These are phyloP conservation scores for Dactylellina parvicollis DNA, from an alignment of 2,329 filamentous ascomycete species.

Conservation along the genomic window DNA sequence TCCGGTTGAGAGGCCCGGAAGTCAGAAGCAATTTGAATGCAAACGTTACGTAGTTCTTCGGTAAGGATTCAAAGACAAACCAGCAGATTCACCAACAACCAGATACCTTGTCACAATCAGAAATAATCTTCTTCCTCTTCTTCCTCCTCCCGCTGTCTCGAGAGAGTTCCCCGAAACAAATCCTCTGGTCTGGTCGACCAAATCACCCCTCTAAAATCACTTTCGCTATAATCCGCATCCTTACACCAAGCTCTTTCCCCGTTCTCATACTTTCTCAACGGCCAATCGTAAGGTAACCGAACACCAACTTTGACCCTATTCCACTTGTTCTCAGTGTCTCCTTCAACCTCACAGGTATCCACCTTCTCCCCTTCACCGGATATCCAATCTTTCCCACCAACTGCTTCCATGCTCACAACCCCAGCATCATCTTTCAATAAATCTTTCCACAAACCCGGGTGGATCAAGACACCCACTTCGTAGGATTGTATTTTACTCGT, in stretches of 20 bases:
- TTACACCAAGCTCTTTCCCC: constrained; percentile 75
- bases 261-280: constrained; percentile 72
- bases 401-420: constrained; percentile 25
- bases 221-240: constrained; percentile 46
- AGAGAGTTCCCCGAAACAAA: constrained; percentile 4
- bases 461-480: constrained; percentile 84
- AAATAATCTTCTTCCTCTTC: background rate
- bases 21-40: background rate
- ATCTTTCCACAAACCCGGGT: constrained; percentile 70
- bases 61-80: background rate
- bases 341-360: constrained; percentile 61
- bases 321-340: constrained; percentile 56
- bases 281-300: constrained; percentile 83
- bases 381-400: constrained; percentile 48
- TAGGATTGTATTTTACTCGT: constrained; percentile 75
- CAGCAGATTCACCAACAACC: too few relatives aligned
- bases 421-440: constrained; percentile 63
- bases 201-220: constrained; percentile 54
- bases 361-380: constrained; percentile 69
- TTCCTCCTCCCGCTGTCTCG: background rate
- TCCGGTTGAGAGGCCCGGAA: too few relatives aligned
- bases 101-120: too few relatives aligned
- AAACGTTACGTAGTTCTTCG: background rate
- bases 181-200: constrained; percentile 37
- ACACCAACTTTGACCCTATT: constrained; percentile 69